Percentiles rank a stretch among this genome's conserved stretches.
phyloP scores from a whole-genome alignment of 371 early-diverging fungal genomes.

The Apophysomyces elegans region DNA sequence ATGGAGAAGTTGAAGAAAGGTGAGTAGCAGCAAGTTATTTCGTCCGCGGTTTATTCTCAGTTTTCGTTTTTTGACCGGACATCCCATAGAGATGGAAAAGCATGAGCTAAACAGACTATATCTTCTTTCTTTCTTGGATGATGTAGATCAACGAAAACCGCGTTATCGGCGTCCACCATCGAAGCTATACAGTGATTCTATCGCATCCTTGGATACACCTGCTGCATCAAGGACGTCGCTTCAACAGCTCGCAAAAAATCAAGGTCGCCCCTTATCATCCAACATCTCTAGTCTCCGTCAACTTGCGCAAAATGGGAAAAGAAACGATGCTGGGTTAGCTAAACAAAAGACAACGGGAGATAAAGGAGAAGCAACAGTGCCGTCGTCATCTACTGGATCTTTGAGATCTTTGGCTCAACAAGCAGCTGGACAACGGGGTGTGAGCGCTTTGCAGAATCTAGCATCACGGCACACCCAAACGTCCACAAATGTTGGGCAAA shows the following conservation, averaged over 20 bases:
- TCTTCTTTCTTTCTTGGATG: not conserved
- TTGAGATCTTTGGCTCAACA: conserved; percentile 28
- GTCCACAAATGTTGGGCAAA: not conserved
- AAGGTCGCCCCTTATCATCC: not conserved
- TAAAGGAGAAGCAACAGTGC: not conserved
- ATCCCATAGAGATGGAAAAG: not conserved
- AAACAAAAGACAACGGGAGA: not conserved
- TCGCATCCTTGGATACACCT: not conserved
- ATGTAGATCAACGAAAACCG: conserved; percentile 24
- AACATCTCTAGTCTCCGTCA: not conserved
- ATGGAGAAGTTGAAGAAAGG: too few relatives aligned
- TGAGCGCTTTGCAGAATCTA: conserved; percentile 21
- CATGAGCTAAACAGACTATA: not conserved
- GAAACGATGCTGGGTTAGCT: not conserved
- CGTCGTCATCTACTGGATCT: not conserved
- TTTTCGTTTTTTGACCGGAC: not conserved
- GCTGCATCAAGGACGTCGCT: conserved; percentile 2
- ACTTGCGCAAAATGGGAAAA: not conserved
- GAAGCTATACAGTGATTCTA: conserved; percentile 15
- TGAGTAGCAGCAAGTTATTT: too few relatives aligned
- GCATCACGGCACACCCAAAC: conserved; percentile 26
- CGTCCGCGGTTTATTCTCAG: not conserved
- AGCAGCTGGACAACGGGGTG: conserved; percentile 15
- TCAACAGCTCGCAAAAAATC: not conserved
- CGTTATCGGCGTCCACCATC: conserved; percentile 31